These are phyloP conservation scores for Rhizophora apiculata DNA, from an alignment of 345 rosid genomes.

Conservation along the genomic window DNA sequence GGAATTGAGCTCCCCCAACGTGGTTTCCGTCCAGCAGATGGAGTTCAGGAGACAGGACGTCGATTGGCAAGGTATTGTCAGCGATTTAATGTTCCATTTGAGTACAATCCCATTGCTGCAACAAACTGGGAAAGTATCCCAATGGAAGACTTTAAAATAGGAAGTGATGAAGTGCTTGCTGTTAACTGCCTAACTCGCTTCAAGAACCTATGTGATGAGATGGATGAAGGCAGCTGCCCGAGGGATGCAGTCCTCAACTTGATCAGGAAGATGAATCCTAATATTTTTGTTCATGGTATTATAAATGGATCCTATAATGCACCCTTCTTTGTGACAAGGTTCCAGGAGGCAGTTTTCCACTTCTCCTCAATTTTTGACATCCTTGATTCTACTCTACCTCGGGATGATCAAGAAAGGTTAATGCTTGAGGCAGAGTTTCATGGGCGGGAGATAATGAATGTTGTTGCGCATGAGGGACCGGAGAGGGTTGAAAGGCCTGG, in stretches of 20 bases:
- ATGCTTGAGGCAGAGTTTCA: conserved; percentile 67
- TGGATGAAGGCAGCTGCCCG: conserved; percentile 54
- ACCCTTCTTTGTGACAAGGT: conserved; percentile 83
- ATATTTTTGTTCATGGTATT: conserved; percentile 58
- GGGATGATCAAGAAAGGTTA: conserved; percentile 70
- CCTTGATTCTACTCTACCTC: conserved; percentile 70
- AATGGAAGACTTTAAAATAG: conserved; percentile 67
- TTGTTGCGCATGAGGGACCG: conserved; percentile 80
- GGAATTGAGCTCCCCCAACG: conserved; percentile 94
- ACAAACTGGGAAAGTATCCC: conserved; percentile 76
- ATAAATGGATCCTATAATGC: conserved; percentile 74
- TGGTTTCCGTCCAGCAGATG: conserved; percentile 86
- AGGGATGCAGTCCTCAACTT: conserved; percentile 57
- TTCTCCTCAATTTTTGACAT: conserved; percentile 88
- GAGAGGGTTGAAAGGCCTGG: conserved; percentile 96
- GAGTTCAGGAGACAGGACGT: conserved; percentile 85
- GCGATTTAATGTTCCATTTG: conserved; percentile 69
- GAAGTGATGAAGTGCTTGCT: conserved; percentile 47
- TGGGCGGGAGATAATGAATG: conserved; percentile 83
- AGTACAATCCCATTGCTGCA: conserved; percentile 73
- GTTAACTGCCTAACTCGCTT: conserved; percentile 69
- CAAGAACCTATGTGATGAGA: conserved; percentile 77
- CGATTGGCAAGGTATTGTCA: conserved; percentile 80
- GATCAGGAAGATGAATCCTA: conserved; percentile 65
- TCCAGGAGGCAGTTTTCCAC: conserved; percentile 88